Conservation (phyloP, 352 stramenopile species). For the Pythium periplocum region DNA sequence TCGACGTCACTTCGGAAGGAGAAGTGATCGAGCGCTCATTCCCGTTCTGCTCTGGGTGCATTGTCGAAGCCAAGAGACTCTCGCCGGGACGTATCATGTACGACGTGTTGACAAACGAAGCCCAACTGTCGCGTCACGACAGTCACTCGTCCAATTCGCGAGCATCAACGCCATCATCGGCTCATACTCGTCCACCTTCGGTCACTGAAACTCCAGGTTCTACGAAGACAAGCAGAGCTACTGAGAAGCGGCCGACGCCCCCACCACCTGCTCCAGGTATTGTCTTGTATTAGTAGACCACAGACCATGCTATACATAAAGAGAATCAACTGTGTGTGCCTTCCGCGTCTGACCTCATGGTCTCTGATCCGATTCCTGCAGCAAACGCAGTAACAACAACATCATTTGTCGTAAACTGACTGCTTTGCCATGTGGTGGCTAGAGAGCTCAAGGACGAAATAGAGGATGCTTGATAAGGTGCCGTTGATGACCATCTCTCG, state of each 20-base stretch:
- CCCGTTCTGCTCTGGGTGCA: conserved; percentile 41
- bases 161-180: not conserved
- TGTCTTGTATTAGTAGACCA: not conserved
- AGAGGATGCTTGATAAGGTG: no score
- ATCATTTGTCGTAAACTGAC: no score
- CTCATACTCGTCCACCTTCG: not conserved
- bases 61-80: conserved; percentile 40
- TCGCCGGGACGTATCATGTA: conserved; percentile 36
- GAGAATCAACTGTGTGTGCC: not conserved
- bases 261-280: not conserved
- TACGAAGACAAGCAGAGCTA: no score
- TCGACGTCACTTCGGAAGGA: conserved; percentile 32
- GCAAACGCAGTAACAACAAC: no score
- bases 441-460: no score
- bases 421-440: no score
- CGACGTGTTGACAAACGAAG: conserved; percentile 14
- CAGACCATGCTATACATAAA: not conserved
- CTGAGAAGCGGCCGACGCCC: no score
- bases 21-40: conserved; percentile 27
- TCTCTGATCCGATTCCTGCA: no score
- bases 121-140: not conserved
- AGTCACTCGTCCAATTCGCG: not conserved
- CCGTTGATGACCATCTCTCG: no score
- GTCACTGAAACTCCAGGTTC: not conserved
- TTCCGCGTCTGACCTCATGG: no score